Evolutionary conservation across 148 eudicot species (phyloP).

Genomic region (Persicaria tinctoria): DNA sequence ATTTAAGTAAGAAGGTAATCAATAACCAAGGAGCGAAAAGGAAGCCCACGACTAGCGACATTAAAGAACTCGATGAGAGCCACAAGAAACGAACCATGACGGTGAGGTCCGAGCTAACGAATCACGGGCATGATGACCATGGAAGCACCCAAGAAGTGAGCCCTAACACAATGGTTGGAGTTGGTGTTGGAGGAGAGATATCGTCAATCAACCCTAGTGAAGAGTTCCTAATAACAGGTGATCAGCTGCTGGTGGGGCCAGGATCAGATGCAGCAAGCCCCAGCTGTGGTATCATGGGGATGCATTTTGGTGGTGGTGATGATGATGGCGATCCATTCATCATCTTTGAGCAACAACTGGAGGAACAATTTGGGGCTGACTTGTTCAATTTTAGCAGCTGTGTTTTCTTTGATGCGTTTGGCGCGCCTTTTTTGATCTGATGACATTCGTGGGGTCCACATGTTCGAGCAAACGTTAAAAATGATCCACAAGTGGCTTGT

Average conservation of each 20-base stretch:
- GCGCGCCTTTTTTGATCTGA: no score
- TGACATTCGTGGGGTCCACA: no score
- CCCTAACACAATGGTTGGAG: not conserved
- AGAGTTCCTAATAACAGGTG: not conserved
- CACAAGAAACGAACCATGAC: not conserved
- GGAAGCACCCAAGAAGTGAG: not conserved
- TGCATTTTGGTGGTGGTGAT: not conserved
- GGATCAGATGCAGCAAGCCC: not conserved
- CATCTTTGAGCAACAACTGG: not conserved
- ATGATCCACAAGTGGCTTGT: no score
- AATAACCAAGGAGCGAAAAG: not conserved
- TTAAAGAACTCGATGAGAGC: not conserved
- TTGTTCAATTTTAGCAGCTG: not conserved
- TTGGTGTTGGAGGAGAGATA: not conserved
- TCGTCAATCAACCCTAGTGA: not conserved
- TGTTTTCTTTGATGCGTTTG: not conserved
- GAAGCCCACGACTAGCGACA: not conserved
- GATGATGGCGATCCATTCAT: not conserved
- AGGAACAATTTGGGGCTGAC: not conserved
- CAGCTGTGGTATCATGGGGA: conserved; percentile 7
- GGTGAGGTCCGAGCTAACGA: not conserved
- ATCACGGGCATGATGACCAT: no score
- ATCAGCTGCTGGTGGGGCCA: not conserved
- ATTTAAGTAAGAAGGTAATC: not conserved
- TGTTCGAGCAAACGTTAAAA: no score